Base-by-base conservation (phyloP, 148 eudicot genomes). In the Camellia lanceoleosa region DNA sequence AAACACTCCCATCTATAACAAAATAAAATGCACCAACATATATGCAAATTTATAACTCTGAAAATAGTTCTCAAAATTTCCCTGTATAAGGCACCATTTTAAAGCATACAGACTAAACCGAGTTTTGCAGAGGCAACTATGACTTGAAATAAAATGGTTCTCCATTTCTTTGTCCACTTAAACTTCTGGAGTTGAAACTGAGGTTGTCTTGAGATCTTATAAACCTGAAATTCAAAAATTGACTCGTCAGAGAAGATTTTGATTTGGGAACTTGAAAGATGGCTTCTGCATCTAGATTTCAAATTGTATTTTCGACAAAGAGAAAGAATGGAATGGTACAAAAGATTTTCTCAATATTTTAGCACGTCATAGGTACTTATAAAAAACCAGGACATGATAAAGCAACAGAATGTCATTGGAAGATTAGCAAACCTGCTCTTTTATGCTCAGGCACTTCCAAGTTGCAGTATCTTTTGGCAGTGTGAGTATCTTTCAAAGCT, bases 341-440 rank as follows among this genome's bases (percentile, higher is more conserved):
- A 5, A 47, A 71, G 4, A 49, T 18, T 14, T 68, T 5, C 23
- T 8, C 54, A 46, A 2, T 5, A 47, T 71, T 47, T 47, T 44
- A 43, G 41, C 74, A 49, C 54, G n/a, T 9, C 4, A n/a, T n/a
- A 49, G 23, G 14, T 10, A 10, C 15, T 71, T 15, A 64, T 76
- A 7, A 64, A 49, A n/a, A 23, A 64, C 77, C 13, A 23, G 44
- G 58, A 47, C 38, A 30, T 30, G 38, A 30, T 5, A 47, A 62
- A 76, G 30, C 19, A 56, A 61, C 38, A 30, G 38, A 30, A 30
- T 30, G 38, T 51, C 71, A 23, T 47, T 8, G 42, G 46, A 77
- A 77, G 20, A 75, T 23, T 67, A 51, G 44, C 71, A 64, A 47
- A 64, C 79, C 42, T 58, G 58, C 44, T 55, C n/a, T 12, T 43